A percentile compares a stretch with the other conserved stretches of the same genome.
Evolutionary conservation across 306 rosid species (phyloP).

Genomic region (Rubus idaeus): DNA sequence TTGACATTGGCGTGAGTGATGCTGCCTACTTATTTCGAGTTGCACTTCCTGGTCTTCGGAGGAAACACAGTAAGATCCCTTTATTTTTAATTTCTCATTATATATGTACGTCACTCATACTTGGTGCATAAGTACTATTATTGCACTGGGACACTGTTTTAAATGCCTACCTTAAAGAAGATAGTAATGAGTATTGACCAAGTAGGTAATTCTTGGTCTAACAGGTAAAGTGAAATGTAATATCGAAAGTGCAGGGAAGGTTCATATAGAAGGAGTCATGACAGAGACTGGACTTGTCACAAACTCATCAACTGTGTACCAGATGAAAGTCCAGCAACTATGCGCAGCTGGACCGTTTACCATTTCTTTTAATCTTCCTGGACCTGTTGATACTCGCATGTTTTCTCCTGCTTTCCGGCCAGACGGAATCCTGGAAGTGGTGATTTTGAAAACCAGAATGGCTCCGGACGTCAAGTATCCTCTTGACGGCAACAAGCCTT

Average conservation of each 20-base stretch:
- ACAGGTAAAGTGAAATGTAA: slow-evolving; percentile 47
- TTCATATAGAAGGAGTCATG: slow-evolving; percentile 55
- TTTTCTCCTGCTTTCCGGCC: slow-evolving; percentile 47
- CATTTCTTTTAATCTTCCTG: slow-evolving; percentile 50
- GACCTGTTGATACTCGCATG: slow-evolving; percentile 57
- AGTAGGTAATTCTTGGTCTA: slow-evolving; percentile 1
- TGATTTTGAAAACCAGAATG: slow-evolving; percentile 36
- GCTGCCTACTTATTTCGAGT: slow-evolving; percentile 53
- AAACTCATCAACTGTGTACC: slow-evolving; percentile 34
- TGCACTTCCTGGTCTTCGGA: slow-evolving; percentile 52
- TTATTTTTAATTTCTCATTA: background rate
- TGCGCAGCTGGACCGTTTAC: slow-evolving; percentile 50
- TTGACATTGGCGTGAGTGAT: slow-evolving; percentile 54
- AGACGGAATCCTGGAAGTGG: slow-evolving; percentile 54
- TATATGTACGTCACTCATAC: background rate
- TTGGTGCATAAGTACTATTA: background rate
- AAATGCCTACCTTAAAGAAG: background rate
- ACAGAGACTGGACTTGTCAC: slow-evolving; percentile 32
- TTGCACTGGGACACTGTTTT: background rate
- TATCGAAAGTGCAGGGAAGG: slow-evolving; percentile 47
- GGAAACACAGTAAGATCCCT: slow-evolving; percentile 34
- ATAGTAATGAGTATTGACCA: background rate
- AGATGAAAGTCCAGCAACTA: slow-evolving; percentile 52
- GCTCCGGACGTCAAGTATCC: background rate
- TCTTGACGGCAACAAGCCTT: background rate